Base-by-base conservation (phyloP, 768 basidiomycete genomes). In the Leccinum boreale region DNA sequence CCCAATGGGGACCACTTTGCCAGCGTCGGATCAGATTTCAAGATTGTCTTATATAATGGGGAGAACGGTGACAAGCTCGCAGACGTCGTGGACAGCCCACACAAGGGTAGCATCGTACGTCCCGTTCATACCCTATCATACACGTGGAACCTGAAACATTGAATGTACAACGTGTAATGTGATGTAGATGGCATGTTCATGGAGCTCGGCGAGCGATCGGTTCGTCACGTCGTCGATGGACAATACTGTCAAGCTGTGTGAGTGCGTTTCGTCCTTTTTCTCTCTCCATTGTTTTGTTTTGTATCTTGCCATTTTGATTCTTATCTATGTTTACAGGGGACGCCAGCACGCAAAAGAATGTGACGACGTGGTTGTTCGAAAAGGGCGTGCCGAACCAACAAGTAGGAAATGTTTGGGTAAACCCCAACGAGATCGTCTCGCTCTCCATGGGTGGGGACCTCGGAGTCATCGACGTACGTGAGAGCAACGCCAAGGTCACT, bases 41-140 rank as follows among this genome's bases (percentile, higher is more conserved):
- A 89, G 75, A 74, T 90, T 21, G 90, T 97, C 76, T 65, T 98
- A 12, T 96, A 95, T 69, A 92, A 95, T 56, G 96, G 96, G 26
- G 89, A 90, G 71, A 86, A 84, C 2, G 95, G 94, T 1, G 91
- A 96, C 26, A 85, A 85, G 4, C 61, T 88, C 21, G 80, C 77
- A 17, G 91, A 92, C 63, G 67, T 94, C 52, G 79, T 80, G 12
- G 86, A 88, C 55, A 81, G 69, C 60, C 81, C 83, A 4, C 91
- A 94, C 70, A 85, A 82, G 66, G 91, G 90, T 47, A 86, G 81
- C 63, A 84, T 90, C 56, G 90, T 92, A 70, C 64, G 89, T 80
- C 15, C 53, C 24, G 14, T 10, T 55, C 14, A 6, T 53, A 15
- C 19, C 29, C 46, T 31, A 36, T 50, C 33, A 31, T 45, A 24